These are phyloP conservation scores for Suillus occidentalis DNA, from an alignment of 768 basidiomycete genomes.

Conservation along the genomic window DNA sequence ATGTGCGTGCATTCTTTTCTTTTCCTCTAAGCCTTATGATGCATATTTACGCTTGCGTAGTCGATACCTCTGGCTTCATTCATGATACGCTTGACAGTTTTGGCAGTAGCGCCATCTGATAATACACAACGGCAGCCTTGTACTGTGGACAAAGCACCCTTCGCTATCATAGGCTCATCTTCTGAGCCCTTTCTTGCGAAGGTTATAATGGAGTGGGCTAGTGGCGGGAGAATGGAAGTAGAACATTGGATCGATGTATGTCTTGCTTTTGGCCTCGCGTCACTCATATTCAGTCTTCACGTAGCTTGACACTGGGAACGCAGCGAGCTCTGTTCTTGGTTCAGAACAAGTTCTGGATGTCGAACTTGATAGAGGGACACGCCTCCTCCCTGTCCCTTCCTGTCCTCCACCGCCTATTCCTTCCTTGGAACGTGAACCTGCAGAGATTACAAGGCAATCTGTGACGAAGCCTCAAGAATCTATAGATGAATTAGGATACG, in stretches of 20 bases:
- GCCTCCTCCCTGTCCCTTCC: conserved; percentile 34
- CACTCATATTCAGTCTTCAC: conserved; percentile 5
- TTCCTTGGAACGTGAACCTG: conserved; percentile 26
- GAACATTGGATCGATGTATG: conserved; percentile 56
- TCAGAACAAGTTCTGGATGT: conserved; percentile 53
- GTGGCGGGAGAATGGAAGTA: conserved; percentile 43
- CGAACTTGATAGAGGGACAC: conserved; percentile 44
- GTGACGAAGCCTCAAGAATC: neutral
- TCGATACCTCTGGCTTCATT: conserved; percentile 32
- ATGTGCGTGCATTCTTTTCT: conserved; percentile 34
- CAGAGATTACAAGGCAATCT: conserved; percentile 1
- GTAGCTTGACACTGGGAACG: conserved; percentile 46
- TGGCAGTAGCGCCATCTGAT: conserved; percentile 29
- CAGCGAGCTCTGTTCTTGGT: conserved; percentile 37
- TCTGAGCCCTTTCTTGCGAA: conserved; percentile 47
- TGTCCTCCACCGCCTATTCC: conserved; percentile 24
- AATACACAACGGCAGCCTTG: conserved; percentile 27
- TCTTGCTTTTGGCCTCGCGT: conserved; percentile 5
- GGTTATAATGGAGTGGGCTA: conserved; percentile 41
- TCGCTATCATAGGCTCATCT: conserved; percentile 40
- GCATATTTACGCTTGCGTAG: conserved; percentile 7
- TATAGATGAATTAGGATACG: conserved; percentile 24
- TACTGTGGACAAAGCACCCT: conserved; percentile 38
- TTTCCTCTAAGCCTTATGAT: conserved; percentile 3
- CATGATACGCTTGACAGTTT: conserved; percentile 38